These are phyloP conservation scores for Aeminium ludgeri DNA, from an alignment of 495 filamentous ascomycete genomes.

Conservation along the genomic window DNA sequence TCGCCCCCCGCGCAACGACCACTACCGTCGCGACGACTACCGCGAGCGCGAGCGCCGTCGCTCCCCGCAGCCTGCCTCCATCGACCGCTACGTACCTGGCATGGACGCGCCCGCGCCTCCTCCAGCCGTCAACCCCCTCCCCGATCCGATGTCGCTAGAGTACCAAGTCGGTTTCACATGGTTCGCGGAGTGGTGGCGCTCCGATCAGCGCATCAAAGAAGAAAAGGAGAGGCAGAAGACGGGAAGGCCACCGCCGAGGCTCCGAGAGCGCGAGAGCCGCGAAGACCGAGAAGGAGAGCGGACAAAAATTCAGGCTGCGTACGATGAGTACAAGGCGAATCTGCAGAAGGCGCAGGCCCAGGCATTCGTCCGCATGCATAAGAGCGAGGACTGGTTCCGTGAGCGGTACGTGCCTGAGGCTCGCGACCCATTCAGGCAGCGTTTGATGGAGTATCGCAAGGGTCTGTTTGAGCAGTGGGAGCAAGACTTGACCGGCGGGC, in stretches of 20 bases:
- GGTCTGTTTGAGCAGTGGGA: constrained; percentile 69
- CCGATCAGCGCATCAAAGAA: constrained; percentile 69
- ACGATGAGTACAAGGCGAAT: constrained; percentile 88
- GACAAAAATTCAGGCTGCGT: constrained; percentile 75
- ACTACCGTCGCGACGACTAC: constrained; percentile 37
- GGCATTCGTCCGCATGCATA: constrained; percentile 76
- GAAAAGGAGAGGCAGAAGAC: constrained; percentile 64
- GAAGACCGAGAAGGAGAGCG: constrained; percentile 84
- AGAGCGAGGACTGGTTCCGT: constrained; percentile 92
- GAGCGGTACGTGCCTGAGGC: constrained; percentile 82
- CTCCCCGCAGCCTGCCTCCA: constrained; percentile 49
- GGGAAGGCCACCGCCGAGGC: constrained; percentile 46
- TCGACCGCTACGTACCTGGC: constrained; percentile 91
- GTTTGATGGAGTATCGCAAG: constrained; percentile 58
- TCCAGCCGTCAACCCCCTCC: constrained; percentile 49
- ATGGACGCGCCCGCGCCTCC: constrained; percentile 45
- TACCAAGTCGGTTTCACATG: constrained; percentile 93
- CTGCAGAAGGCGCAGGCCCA: constrained; percentile 81
- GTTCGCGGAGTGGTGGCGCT: constrained; percentile 93
- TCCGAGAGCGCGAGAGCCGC: constrained; percentile 57
- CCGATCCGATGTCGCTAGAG: constrained; percentile 68
- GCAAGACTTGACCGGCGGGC: constrained; percentile 57
- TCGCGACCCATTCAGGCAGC: constrained; percentile 46
- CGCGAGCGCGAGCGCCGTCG: constrained; percentile 44
- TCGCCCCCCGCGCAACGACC: constrained; percentile 44